Evolutionary conservation across 78 protist genomes (phyloP).

Genomic region (Paratrimastix pyriformis): DNA sequence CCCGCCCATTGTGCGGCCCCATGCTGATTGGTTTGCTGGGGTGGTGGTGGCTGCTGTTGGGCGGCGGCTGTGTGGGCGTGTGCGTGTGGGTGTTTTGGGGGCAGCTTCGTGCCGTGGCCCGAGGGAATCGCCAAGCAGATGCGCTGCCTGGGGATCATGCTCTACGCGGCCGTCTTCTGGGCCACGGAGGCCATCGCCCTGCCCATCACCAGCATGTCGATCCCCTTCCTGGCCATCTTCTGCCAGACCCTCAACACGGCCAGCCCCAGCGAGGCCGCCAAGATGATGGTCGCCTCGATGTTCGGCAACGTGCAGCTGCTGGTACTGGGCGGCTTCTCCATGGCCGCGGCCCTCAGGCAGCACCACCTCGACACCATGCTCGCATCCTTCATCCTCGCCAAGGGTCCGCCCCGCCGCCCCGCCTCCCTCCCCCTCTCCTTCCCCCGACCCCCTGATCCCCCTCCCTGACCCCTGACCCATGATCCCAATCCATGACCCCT

Average conservation of each 20-base stretch:
- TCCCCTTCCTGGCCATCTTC: slow-evolving; percentile 2
- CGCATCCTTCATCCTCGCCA: not conserved
- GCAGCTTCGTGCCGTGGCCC: slow-evolving; percentile 10
- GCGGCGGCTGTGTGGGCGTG: too few species aligned
- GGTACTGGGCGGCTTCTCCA: slow-evolving; percentile 5
- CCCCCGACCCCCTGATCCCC: too few species aligned
- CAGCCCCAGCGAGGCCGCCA: not conserved
- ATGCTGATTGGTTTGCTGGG: too few species aligned
- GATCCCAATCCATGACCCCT: too few species aligned
- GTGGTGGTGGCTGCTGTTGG: too few species aligned
- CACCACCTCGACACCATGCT: not conserved
- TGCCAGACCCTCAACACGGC: not conserved
- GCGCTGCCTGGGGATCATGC: slow-evolving; percentile 11
- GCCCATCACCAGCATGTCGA: not conserved
- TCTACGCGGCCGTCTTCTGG: not conserved
- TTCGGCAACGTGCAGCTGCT: not conserved
- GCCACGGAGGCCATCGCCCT: not conserved
- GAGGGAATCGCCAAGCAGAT: not conserved
- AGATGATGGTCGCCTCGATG: not conserved
- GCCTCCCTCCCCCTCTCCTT: too few species aligned
- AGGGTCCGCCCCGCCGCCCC: not conserved
- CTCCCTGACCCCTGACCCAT: too few species aligned
- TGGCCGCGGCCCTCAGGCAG: slow-evolving; percentile 2
- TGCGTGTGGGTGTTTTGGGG: too few species aligned
- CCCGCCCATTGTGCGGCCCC: too few species aligned